These are phyloP conservation scores for Viola odorata DNA, from an alignment of 345 rosid species.

Conservation along the genomic window DNA sequence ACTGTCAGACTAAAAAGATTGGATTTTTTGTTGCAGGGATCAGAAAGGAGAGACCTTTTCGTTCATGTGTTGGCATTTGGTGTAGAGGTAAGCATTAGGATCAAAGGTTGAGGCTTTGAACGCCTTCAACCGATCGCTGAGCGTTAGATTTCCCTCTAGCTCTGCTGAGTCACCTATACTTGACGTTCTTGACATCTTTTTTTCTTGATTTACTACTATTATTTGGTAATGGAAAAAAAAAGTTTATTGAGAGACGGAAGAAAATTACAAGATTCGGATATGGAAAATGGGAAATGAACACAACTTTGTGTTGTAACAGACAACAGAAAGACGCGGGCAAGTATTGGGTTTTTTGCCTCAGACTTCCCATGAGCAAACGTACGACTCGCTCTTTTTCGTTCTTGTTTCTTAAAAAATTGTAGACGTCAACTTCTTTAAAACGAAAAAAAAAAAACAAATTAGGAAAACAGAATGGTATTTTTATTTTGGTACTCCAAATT, in stretches of 20 bases:
- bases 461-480: too few relatives aligned
- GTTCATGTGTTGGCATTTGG: conserved; percentile 70
- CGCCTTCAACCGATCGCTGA: conserved; percentile 67
- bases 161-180: conserved; percentile 63
- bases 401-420: not conserved
- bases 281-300: not conserved
- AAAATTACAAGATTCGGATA: not conserved
- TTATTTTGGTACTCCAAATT: too few relatives aligned
- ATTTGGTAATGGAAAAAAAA: not conserved
- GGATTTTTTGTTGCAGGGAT: not conserved
- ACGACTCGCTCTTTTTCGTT: conserved; percentile 4
- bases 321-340: not conserved
- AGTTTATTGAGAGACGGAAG: not conserved
- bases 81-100: conserved; percentile 52
- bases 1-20: not conserved
- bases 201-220: not conserved
- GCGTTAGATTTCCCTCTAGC: conserved; percentile 54
- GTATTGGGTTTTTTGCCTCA: not conserved
- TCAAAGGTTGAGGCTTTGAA: conserved; percentile 73
- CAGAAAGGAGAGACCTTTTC: conserved; percentile 53
- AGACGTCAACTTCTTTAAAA: too few relatives aligned
- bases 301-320: not conserved
- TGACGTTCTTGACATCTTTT: conserved; percentile 31
- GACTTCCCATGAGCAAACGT: not conserved
- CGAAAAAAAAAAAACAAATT: too few relatives aligned